Evolutionary conservation across 2,329 filamentous ascomycete species (phyloP), one percentile per base, ranked within the genome.

Genomic region (Westerdykella sp.): DNA sequence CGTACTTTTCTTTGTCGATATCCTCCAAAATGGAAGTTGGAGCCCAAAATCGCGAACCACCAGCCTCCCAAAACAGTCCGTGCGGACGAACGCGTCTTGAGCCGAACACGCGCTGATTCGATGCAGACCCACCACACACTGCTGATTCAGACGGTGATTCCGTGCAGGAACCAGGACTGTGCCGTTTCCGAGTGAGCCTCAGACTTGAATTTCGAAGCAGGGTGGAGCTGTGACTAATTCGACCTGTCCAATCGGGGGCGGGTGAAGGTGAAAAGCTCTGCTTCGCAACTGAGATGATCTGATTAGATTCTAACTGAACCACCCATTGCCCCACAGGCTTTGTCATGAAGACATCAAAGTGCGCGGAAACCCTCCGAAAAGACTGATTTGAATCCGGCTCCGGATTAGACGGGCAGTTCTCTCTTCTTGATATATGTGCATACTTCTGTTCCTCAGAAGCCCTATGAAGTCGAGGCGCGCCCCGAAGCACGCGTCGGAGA

Each of bases 101-200:
- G 36, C 41, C 49, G 45, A 51, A 63, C 60, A 58, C 60, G 60
- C 53, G 49, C 49, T 55, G 50, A 60, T 57, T 60, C 52, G 59
- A 43, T 41, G 43, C 42, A 48, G 42, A 37, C 50, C 59, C 58
- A 62, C 59, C 55, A 60, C 48, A 59, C 4, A 10, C 4, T 28
- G 25, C 25, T 28, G 25, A 28, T 28, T 28, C 18, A 21, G 18
- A 21, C 18, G 18, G 18, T 6, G 18, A 28, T 28, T 28, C 25
- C 7, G 25, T 3, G 7, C 11, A 10, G 25, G 25, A 12, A 40
- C 50, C 56, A 59, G 47, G 49, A 47, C 50, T 44, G 40, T 52
- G 54, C 55, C 53, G 49, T 40, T 44, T 28, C 45, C 41, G 22
- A 53, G 54, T 54, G 25, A 12, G 11, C 7, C 9, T 28, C 25